Conservation (phyloP, 768 basidiomycete species). For the Tricholoma flavovirens region DNA sequence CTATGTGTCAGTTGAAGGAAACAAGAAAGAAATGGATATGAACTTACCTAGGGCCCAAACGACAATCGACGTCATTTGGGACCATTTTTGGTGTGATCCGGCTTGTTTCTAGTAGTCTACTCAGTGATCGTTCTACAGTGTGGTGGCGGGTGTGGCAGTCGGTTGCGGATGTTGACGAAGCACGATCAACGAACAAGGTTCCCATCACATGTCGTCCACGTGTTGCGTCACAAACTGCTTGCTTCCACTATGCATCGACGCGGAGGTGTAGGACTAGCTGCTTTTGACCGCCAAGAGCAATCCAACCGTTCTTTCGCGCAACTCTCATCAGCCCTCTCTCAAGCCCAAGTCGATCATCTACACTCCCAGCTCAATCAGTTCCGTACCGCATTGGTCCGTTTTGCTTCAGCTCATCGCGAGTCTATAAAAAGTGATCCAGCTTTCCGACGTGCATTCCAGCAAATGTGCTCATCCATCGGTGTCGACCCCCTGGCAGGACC, state of each 20-base stretch:
- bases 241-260: slow-evolving; percentile 75
- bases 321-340: slow-evolving; percentile 74
- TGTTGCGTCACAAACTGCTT: too few relatives aligned
- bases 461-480: slow-evolving; percentile 92
- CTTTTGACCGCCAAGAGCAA: slow-evolving; percentile 83
- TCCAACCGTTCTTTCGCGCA: slow-evolving; percentile 75
- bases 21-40: too few relatives aligned
- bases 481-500: slow-evolving; percentile 92
- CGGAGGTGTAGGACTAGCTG: slow-evolving; percentile 82
- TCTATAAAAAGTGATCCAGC: slow-evolving; percentile 79
- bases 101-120: too few relatives aligned
- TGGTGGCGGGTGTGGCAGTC: too few relatives aligned
- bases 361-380: slow-evolving; percentile 81
- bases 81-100: too few relatives aligned
- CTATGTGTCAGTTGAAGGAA: too few relatives aligned
- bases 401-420: slow-evolving; percentile 78
- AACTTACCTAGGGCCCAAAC: too few relatives aligned
- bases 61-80: too few relatives aligned
- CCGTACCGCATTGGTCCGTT: slow-evolving; percentile 70
- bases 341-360: slow-evolving; percentile 71
- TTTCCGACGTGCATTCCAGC: slow-evolving; percentile 89
- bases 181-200: too few relatives aligned
- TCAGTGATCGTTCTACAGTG: too few relatives aligned
- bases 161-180: too few relatives aligned
- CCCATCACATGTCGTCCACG: too few relatives aligned